phyloP scores from a whole-genome alignment of 192 early-diverging fungal genomes.

The Lobulomyces angularis region DNA sequence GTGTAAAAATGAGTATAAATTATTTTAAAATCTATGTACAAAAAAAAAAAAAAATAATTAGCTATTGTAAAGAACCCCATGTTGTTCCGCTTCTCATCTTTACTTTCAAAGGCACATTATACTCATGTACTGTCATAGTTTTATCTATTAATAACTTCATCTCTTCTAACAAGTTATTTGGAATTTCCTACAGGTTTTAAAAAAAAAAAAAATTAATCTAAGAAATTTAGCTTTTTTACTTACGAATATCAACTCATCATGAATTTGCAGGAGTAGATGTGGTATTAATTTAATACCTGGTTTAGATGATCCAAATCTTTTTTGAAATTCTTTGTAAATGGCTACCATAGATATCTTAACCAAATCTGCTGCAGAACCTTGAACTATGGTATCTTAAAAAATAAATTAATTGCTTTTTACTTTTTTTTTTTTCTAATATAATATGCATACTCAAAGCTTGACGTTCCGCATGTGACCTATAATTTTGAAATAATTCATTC shows the following conservation, averaged over 20 bases:
- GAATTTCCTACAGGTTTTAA: background rate
- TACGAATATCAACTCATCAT: conserved; percentile 22
- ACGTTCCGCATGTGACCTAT: conserved; percentile 20
- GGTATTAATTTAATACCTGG: conserved; percentile 2
- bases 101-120: background rate
- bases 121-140: background rate
- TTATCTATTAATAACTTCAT: background rate
- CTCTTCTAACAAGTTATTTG: background rate
- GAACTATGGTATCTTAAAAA: conserved; percentile 18
- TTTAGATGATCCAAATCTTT: conserved; percentile 8
- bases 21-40: too few relatives aligned
- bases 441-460: conserved; percentile 18
- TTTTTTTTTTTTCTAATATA: too few relatives aligned
- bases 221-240: conserved; percentile 3
- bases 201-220: background rate
- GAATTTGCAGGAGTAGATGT: conserved; percentile 18
- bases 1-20: too few relatives aligned
- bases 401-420: background rate
- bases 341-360: conserved; percentile 5
- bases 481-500: conserved; percentile 4
- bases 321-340: background rate
- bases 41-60: too few relatives aligned
- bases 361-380: conserved; percentile 24
- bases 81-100: background rate
- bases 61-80: background rate